Conservation (phyloP, 2,329 filamentous ascomycete species). For the Drechslerella dactyloides region DNA sequence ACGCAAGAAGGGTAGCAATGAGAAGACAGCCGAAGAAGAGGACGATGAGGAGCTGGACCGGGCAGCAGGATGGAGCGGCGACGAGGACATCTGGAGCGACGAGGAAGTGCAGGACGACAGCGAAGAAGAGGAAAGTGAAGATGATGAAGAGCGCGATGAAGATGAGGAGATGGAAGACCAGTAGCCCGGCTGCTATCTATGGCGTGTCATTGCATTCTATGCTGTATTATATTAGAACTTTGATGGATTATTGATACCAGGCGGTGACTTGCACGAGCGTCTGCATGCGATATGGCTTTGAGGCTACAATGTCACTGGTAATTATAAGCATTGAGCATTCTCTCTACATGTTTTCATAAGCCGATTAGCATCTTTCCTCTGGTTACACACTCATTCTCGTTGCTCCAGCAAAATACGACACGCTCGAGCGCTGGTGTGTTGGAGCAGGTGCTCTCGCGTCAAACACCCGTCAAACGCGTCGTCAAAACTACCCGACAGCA, state of each 20-base stretch:
- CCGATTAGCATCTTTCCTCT: too few relatives aligned
- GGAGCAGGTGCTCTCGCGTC: too few relatives aligned
- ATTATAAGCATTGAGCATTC: too few relatives aligned
- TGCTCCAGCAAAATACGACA: too few relatives aligned
- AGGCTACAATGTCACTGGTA: too few relatives aligned
- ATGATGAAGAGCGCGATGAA: conserved; percentile 10
- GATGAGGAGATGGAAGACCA: conserved; percentile 48
- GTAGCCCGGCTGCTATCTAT: not conserved
- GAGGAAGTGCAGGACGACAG: conserved; percentile 46
- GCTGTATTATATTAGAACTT: conserved; percentile 25
- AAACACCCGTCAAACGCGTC: not conserved
- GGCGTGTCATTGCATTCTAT: not conserved
- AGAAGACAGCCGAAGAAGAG: conserved; percentile 59
- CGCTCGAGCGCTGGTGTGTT: too few relatives aligned
- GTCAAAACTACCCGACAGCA: not conserved
- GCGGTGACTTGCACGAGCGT: too few relatives aligned
- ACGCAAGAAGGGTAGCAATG: conserved; percentile 72
- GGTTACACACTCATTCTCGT: too few relatives aligned
- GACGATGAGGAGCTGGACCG: conserved; percentile 59
- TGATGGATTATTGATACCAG: conserved; percentile 1
- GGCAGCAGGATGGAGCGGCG: conserved; percentile 43
- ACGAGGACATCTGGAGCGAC: conserved; percentile 50
- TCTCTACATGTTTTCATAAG: too few relatives aligned
- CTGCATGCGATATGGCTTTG: too few relatives aligned
- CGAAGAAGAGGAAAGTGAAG: conserved; percentile 27